phyloP scores from a whole-genome alignment of 2,329 filamentous ascomycete species.

The Fusarium piperis region DNA sequence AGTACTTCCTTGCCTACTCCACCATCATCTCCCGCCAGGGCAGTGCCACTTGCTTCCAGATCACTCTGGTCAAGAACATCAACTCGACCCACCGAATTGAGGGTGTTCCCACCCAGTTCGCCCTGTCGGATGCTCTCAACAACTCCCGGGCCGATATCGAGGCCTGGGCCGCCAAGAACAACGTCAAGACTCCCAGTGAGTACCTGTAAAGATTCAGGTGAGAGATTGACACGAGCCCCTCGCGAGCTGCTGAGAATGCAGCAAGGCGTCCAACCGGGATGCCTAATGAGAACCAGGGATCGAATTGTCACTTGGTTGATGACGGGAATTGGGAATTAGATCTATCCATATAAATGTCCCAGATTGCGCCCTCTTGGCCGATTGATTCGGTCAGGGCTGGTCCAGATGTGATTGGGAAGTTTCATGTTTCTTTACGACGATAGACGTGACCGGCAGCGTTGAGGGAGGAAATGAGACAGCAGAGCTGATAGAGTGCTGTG shows the following conservation, averaged over 20 bases:
- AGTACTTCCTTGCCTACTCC: conserved; percentile 88
- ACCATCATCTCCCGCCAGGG: conserved; percentile 89
- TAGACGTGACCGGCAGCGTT: conserved; percentile 30
- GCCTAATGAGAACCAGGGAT: conserved; percentile 9
- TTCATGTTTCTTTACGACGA: conserved; percentile 34
- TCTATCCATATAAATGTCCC: conserved; percentile 34
- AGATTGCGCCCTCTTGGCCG: conserved; percentile 38
- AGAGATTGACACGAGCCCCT: neutral
- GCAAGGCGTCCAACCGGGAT: conserved; percentile 1
- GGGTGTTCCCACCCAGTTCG: conserved; percentile 76
- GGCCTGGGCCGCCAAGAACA: conserved; percentile 51
- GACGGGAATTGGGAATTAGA: conserved; percentile 15
- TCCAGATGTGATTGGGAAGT: conserved; percentile 37
- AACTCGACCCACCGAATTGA: conserved; percentile 88
- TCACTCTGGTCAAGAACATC: conserved; percentile 90
- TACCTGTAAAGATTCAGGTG: conserved; percentile 34
- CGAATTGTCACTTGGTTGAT: neutral
- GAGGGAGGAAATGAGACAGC: conserved; percentile 5
- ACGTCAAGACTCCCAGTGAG: conserved; percentile 46
- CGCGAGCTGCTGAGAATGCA: neutral
- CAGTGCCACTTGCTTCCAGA: conserved; percentile 87
- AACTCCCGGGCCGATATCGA: conserved; percentile 48
- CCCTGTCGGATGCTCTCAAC: conserved; percentile 69
- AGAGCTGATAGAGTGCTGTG: conserved; percentile 2
- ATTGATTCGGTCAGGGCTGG: conserved; percentile 29